Percentiles rank a stretch among this genome's conserved stretches.
Conservation (phyloP, 2,329 filamentous ascomycete genomes). For the Neonectria hederae region DNA sequence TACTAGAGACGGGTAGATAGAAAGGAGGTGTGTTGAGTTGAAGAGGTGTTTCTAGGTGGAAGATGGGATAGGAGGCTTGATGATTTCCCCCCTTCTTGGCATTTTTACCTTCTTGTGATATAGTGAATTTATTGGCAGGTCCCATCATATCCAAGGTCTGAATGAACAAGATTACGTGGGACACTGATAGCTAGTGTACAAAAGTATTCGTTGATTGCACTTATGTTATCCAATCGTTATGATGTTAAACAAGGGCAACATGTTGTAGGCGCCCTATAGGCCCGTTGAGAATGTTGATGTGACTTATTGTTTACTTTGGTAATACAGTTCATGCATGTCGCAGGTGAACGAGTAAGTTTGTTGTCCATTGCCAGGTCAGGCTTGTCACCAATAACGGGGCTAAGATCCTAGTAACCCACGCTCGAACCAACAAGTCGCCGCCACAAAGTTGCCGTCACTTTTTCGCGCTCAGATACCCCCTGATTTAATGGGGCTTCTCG, state of each 20-base stretch:
- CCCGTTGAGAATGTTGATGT: not conserved
- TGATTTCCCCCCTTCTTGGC: slow-evolving; percentile 7
- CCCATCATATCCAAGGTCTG: slow-evolving; percentile 15
- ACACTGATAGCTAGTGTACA: slow-evolving; percentile 13
- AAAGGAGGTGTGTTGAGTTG: not conserved
- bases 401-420: not conserved
- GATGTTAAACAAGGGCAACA: not conserved
- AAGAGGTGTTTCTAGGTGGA: not conserved
- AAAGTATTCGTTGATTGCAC: not conserved
- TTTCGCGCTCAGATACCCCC: not conserved
- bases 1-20: slow-evolving; percentile 12
- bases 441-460: not conserved
- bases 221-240: not conserved
- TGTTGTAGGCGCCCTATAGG: too few relatives aligned
- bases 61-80: slow-evolving; percentile 4
- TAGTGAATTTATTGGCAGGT: slow-evolving; percentile 24
- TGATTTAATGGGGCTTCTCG: not conserved
- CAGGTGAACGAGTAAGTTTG: not conserved
- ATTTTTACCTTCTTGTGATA: slow-evolving; percentile 22
- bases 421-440: not conserved
- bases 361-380: not conserved
- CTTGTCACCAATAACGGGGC: not conserved
- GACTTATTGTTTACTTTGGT: not conserved
- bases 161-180: slow-evolving; percentile 11
- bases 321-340: not conserved